phyloP scores from a whole-genome alignment of 805 yeast species.

The Torulaspora delbrueckii region DNA sequence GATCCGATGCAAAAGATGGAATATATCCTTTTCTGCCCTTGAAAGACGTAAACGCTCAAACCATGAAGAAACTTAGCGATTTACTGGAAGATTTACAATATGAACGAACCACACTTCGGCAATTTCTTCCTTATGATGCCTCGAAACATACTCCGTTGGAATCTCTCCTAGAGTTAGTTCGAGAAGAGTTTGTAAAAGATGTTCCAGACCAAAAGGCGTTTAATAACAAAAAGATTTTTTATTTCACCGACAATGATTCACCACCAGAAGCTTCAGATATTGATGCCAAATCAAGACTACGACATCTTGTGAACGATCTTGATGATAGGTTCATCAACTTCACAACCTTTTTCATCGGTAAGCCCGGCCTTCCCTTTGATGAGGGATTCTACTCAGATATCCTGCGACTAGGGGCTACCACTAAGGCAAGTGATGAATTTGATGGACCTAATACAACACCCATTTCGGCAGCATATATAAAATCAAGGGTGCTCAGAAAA shows the following conservation, averaged over 20 bases:
- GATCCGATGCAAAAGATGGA: slow-evolving; percentile 39
- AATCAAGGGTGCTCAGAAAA: slow-evolving; percentile 46
- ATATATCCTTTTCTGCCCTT: slow-evolving; percentile 49
- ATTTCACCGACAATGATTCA: slow-evolving; percentile 70
- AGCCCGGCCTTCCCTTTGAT: slow-evolving; percentile 39
- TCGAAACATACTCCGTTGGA: slow-evolving; percentile 35
- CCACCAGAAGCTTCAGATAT: slow-evolving; percentile 48
- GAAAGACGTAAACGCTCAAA: slow-evolving; percentile 49
- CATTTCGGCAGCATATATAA: slow-evolving; percentile 41
- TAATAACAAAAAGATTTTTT: slow-evolving; percentile 54
- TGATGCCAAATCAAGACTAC: slow-evolving; percentile 44
- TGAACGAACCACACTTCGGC: slow-evolving; percentile 23
- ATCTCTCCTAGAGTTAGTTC: slow-evolving; percentile 45
- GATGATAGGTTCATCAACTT: slow-evolving; percentile 50
- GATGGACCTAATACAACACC: slow-evolving; percentile 43
- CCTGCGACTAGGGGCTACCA: slow-evolving; percentile 33
- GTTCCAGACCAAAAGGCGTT: slow-evolving; percentile 41
- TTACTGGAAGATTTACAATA: slow-evolving; percentile 42
- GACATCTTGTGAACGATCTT: slow-evolving; percentile 56
- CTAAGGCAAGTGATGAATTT: slow-evolving; percentile 18
- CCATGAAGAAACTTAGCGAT: slow-evolving; percentile 54
- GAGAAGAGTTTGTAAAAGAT: slow-evolving; percentile 49
- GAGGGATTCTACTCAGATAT: slow-evolving; percentile 49
- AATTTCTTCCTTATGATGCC: slow-evolving; percentile 32
- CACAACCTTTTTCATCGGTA: slow-evolving; percentile 57